These are phyloP conservation scores for Boletus subcaerulescens DNA, from an alignment of 768 basidiomycete species.

Conservation along the genomic window DNA sequence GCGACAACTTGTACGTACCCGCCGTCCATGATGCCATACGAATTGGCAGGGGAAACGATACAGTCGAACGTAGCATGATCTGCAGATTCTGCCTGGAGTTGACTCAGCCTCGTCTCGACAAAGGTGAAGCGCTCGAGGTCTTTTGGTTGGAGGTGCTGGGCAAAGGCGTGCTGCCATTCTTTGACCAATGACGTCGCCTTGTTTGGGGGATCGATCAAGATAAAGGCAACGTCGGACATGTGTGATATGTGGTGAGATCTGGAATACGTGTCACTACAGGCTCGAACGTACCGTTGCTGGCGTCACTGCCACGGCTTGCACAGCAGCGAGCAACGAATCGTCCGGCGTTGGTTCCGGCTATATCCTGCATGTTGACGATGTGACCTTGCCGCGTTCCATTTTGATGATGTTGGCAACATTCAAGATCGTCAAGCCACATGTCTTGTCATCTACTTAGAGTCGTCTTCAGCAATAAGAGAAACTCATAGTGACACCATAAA, in stretches of 20 bases:
- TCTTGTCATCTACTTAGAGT: no score
- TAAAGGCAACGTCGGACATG: not conserved
- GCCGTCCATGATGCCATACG: slow-evolving; percentile 10
- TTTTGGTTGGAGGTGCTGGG: not conserved
- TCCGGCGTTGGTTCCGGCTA: no score
- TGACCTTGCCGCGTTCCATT: no score
- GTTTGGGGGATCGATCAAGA: not conserved
- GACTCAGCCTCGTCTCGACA: not conserved
- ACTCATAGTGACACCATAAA: no score
- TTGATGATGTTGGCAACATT: no score
- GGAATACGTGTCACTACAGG: no score
- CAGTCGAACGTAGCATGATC: slow-evolving; percentile 1
- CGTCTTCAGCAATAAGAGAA: no score
- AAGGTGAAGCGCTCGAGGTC: slow-evolving; percentile 6
- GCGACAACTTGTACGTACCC: not conserved
- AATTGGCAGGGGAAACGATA: slow-evolving; percentile 5
- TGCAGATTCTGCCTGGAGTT: not conserved
- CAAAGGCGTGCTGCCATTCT: slow-evolving; percentile 1
- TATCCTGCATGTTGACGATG: no score
- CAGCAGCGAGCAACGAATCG: no score
- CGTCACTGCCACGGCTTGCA: no score
- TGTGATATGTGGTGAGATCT: not conserved
- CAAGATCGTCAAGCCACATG: no score
- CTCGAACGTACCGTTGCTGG: no score
- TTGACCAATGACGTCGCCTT: not conserved